Conservation (phyloP, 495 filamentous ascomycete genomes). For the Penicillium bialowiezense region DNA sequence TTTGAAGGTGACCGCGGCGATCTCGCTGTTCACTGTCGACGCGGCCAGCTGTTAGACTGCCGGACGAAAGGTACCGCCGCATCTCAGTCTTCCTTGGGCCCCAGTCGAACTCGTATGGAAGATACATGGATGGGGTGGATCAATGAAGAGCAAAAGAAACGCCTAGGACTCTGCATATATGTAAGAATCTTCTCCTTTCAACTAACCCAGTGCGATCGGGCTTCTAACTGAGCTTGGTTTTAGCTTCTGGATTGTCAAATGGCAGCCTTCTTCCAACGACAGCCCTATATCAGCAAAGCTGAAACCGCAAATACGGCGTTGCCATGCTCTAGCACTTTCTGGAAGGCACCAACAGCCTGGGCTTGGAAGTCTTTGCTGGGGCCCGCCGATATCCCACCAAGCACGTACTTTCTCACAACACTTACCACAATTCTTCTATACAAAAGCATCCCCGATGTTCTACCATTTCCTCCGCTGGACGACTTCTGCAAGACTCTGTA, state of each 20-base stretch:
- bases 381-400: slow-evolving; percentile 13
- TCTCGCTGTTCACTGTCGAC: slow-evolving; percentile 19
- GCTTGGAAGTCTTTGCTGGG: slow-evolving; percentile 20
- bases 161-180: slow-evolving; percentile 26
- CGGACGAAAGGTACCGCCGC: slow-evolving; percentile 8
- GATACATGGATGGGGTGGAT: slow-evolving; percentile 21
- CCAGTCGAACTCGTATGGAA: slow-evolving; percentile 11
- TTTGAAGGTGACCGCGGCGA: slow-evolving; percentile 21
- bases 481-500: slow-evolving; percentile 26
- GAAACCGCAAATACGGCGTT: slow-evolving; percentile 23
- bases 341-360: slow-evolving; percentile 14
- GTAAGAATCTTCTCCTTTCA: slow-evolving; percentile 6
- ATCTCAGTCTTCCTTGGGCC: slow-evolving; percentile 1
- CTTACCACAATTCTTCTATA: slow-evolving; percentile 18
- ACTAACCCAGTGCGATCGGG: neutral
- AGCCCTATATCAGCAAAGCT: slow-evolving; percentile 24
- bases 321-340: slow-evolving; percentile 19
- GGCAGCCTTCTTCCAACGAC: slow-evolving; percentile 23
- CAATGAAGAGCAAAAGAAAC: slow-evolving; percentile 20
- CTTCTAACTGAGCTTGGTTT: neutral
- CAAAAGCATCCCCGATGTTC: slow-evolving; percentile 1
- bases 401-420: slow-evolving; percentile 22
- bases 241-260: slow-evolving; percentile 23
- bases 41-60: slow-evolving; percentile 22
- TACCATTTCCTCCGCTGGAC: slow-evolving; percentile 10